Evolutionary conservation across 73 alveolate species (phyloP).

Genomic region (Tetrahymena thermophila): DNA sequence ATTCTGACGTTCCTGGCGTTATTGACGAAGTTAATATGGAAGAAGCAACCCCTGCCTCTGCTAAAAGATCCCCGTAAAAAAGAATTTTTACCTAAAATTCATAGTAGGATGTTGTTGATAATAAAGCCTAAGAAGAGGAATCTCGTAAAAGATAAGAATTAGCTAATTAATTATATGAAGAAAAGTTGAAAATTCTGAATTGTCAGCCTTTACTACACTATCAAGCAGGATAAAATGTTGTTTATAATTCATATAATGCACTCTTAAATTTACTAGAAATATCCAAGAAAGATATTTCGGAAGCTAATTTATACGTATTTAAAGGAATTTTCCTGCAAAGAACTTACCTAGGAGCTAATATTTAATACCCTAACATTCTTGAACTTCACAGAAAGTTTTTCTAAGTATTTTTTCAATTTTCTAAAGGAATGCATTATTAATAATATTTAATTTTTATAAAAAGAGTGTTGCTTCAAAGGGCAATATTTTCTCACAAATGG

Average conservation of each 20-base stretch:
- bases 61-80: background rate
- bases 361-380: background rate
- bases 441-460: background rate
- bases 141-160: background rate
- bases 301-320: background rate
- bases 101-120: background rate
- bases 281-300: background rate
- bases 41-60: background rate
- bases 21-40: background rate
- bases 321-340: background rate
- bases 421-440: background rate
- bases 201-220: background rate
- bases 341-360: background rate
- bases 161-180: background rate
- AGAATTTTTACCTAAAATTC: background rate
- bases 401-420: background rate
- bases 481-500: background rate
- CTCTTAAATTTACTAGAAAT: background rate
- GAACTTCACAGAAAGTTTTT: background rate
- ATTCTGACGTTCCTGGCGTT: background rate
- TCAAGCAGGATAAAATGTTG: background rate
- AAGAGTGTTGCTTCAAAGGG: background rate
- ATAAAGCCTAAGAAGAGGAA: background rate
- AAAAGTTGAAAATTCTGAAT: background rate
- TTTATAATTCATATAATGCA: background rate